Percentiles rank a stretch among this genome's conserved stretches.
Evolutionary conservation across 768 basidiomycete species (phyloP).

Genomic region (Kwoniella dejecticola): DNA sequence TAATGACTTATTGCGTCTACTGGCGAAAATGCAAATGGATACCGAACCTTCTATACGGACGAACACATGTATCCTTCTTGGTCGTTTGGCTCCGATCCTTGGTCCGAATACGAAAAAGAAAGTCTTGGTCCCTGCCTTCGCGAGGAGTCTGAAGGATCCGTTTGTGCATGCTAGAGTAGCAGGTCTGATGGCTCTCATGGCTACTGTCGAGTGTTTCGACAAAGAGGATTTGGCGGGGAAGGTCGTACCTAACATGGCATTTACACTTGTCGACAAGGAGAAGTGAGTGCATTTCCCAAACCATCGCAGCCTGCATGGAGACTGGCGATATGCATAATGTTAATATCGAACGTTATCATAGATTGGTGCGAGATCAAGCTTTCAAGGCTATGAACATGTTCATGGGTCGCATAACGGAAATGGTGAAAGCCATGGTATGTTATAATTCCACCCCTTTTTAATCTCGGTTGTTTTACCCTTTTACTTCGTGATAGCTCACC

Average conservation of each 20-base stretch:
- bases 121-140: conserved; percentile 94
- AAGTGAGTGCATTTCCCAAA: conserved; percentile 64
- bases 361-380: conserved; percentile 90
- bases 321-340: not conserved
- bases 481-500: too few relatives aligned
- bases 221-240: conserved; percentile 82
- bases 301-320: conserved; percentile 10
- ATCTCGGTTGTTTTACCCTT: too few relatives aligned
- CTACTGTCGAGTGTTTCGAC: conserved; percentile 85
- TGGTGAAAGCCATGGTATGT: conserved; percentile 80
- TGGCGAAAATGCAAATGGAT: conserved; percentile 91
- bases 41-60: conserved; percentile 93
- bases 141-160: conserved; percentile 80
- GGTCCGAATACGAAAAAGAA: conserved; percentile 89
- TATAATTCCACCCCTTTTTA: not conserved
- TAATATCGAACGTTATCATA: too few relatives aligned
- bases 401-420: conserved; percentile 74
- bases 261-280: conserved; percentile 82
- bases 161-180: conserved; percentile 94
- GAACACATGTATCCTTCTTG: conserved; percentile 94
- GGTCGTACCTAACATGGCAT: conserved; percentile 82
- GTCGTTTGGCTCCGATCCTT: conserved; percentile 79
- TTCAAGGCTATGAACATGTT: conserved; percentile 91
- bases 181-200: conserved; percentile 93
- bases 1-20: conserved; percentile 88